These are phyloP conservation scores for Chiua virens DNA, from an alignment of 768 basidiomycete species.

Conservation along the genomic window DNA sequence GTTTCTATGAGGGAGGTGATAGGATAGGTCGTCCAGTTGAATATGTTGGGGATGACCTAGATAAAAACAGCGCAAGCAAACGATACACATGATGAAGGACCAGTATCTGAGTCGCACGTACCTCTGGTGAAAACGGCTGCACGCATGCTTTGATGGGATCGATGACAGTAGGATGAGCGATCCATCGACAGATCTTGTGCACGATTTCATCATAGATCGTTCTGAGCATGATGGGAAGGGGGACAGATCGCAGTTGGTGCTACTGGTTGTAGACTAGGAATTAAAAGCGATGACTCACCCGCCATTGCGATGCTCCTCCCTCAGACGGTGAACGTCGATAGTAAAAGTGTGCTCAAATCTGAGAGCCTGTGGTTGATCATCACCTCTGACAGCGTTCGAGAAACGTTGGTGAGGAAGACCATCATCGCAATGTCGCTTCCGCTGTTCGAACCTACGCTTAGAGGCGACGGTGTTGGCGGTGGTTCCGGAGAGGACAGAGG, in stretches of 20 bases:
- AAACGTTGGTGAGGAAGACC: too few relatives aligned
- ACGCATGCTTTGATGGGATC: not conserved
- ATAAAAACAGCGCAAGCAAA: too few relatives aligned
- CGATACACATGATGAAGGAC: too few relatives aligned
- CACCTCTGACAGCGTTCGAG: too few relatives aligned
- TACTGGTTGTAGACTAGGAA: too few relatives aligned
- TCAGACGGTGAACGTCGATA: not conserved
- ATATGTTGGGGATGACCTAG: constrained; percentile 4
- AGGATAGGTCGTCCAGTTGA: constrained; percentile 4
- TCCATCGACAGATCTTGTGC: not conserved
- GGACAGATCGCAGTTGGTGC: too few relatives aligned
- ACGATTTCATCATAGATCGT: not conserved
- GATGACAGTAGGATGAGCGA: not conserved
- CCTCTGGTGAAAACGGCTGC: not conserved
- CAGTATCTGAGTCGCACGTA: not conserved
- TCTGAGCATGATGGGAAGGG: too few relatives aligned
- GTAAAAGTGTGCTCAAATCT: constrained; percentile 1
- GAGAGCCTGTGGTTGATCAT: not conserved
- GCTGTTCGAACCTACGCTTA: too few relatives aligned
- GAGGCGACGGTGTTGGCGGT: too few relatives aligned
- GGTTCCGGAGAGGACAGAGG: too few relatives aligned
- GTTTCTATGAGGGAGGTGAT: not conserved
- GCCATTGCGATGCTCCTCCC: not conserved
- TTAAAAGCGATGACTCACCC: not conserved
- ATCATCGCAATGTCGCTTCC: too few relatives aligned